phyloP scores from a whole-genome alignment of 352 stramenopile genomes.

The Globisporangium parvum region DNA sequence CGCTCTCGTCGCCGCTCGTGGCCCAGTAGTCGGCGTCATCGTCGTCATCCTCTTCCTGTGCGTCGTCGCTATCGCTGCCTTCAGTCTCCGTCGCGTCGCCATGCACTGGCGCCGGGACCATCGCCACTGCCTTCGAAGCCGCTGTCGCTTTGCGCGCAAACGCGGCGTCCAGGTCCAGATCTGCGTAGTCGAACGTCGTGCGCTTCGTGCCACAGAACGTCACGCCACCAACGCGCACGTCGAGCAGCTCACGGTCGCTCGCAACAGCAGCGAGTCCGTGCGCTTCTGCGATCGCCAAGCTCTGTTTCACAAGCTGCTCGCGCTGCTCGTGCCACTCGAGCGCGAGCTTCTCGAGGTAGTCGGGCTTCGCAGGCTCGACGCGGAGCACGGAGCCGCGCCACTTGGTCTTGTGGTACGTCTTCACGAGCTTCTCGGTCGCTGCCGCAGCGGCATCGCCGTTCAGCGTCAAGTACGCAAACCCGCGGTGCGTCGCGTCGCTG shows the following conservation, averaged over 20 bases:
- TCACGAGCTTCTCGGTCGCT: slow-evolving; percentile 37
- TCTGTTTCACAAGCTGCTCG: neutral
- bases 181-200: slow-evolving; percentile 21
- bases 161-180: slow-evolving; percentile 4
- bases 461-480: slow-evolving; percentile 63
- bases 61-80: neutral
- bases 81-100: neutral
- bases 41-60: slow-evolving; percentile 10
- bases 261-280: neutral
- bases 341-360: slow-evolving; percentile 39
- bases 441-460: slow-evolving; percentile 18
- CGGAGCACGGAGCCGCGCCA: slow-evolving; percentile 56
- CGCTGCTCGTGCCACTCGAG: slow-evolving; percentile 28
- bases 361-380: slow-evolving; percentile 47
- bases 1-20: slow-evolving; percentile 10
- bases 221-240: slow-evolving; percentile 18
- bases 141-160: neutral
- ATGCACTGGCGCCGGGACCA: neutral
- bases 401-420: slow-evolving; percentile 71
- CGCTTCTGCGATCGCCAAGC: slow-evolving; percentile 5
- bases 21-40: slow-evolving; percentile 16
- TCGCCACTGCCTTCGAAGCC: neutral
- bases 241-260: slow-evolving; percentile 1
- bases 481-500: slow-evolving; percentile 18
- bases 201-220: slow-evolving; percentile 21